phyloP scores from a whole-genome alignment of 768 basidiomycete genomes.

The Pulveroboletus ravenelii region DNA sequence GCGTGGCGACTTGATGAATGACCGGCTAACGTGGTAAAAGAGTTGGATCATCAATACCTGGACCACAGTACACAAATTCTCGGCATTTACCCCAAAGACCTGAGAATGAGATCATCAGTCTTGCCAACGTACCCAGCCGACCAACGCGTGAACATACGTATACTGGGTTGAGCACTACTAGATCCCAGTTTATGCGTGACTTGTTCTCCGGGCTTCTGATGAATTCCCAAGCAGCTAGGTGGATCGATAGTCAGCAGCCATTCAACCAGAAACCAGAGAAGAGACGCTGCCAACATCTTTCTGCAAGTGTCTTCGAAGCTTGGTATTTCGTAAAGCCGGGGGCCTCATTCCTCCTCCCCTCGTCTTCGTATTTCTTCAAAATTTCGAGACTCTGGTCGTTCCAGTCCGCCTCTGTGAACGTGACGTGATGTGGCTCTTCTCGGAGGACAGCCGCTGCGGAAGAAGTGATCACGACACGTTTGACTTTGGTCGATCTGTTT shows the following conservation, averaged over 20 bases:
- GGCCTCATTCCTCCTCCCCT: conserved; percentile 42
- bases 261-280: neutral
- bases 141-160: conserved; percentile 20
- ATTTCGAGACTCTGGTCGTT: conserved; percentile 42
- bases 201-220: conserved; percentile 29
- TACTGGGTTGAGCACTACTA: conserved; percentile 39
- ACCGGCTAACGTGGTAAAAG: conserved; percentile 30
- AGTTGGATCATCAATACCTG: neutral
- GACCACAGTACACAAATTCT: neutral
- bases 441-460: conserved; percentile 49
- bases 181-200: conserved; percentile 34
- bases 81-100: conserved; percentile 28
- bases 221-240: conserved; percentile 47
- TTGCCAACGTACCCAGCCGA: neutral
- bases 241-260: neutral
- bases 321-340: conserved; percentile 40
- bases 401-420: conserved; percentile 56
- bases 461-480: conserved; percentile 67
- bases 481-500: conserved; percentile 39
- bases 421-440: conserved; percentile 18
- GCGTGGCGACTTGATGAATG: conserved; percentile 37
- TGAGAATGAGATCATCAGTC: neutral
- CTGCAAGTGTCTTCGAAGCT: conserved; percentile 63
- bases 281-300: conserved; percentile 38
- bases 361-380: conserved; percentile 40